A percentile compares a stretch with the other conserved stretches of the same genome.
These are phyloP conservation scores for Wickerhamiella nectarea DNA, from an alignment of 805 yeast species.

Conservation along the genomic window DNA sequence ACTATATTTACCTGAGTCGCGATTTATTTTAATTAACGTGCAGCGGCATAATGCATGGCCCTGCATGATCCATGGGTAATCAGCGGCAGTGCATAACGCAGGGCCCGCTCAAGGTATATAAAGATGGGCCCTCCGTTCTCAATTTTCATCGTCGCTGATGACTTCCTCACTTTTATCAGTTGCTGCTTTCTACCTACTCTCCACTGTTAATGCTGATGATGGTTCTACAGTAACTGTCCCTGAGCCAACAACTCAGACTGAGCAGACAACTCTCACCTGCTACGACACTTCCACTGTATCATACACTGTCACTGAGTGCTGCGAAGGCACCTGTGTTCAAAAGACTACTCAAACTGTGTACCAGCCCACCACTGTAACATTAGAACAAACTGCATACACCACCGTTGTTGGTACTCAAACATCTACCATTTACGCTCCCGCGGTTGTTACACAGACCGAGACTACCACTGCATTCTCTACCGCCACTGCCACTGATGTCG, in stretches of 20 bases:
- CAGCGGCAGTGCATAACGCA: slow-evolving; percentile 4
- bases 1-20: slow-evolving; percentile 3
- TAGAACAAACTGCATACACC: slow-evolving; percentile 6
- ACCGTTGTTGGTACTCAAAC: slow-evolving; percentile 3
- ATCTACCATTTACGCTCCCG: slow-evolving; percentile 8
- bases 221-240: slow-evolving; percentile 5
- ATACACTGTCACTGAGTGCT: slow-evolving; percentile 6
- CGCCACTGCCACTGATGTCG: background rate
- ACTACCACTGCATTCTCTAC: slow-evolving; percentile 2
- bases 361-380: slow-evolving; percentile 6
- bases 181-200: slow-evolving; percentile 2
- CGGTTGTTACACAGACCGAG: slow-evolving; percentile 6
- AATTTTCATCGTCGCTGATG: background rate
- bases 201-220: background rate
- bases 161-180: background rate
- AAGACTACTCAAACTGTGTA: slow-evolving; percentile 7
- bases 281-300: slow-evolving; percentile 6
- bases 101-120: slow-evolving; percentile 1
- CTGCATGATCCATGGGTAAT: slow-evolving; percentile 6
- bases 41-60: slow-evolving; percentile 4
- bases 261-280: slow-evolving; percentile 4
- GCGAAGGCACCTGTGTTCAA: slow-evolving; percentile 6
- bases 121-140: background rate
- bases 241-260: slow-evolving; percentile 7
- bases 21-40: slow-evolving; percentile 8